Conservation (phyloP, 192 early-diverging fungal genomes). For the Coemansia sp. region DNA sequence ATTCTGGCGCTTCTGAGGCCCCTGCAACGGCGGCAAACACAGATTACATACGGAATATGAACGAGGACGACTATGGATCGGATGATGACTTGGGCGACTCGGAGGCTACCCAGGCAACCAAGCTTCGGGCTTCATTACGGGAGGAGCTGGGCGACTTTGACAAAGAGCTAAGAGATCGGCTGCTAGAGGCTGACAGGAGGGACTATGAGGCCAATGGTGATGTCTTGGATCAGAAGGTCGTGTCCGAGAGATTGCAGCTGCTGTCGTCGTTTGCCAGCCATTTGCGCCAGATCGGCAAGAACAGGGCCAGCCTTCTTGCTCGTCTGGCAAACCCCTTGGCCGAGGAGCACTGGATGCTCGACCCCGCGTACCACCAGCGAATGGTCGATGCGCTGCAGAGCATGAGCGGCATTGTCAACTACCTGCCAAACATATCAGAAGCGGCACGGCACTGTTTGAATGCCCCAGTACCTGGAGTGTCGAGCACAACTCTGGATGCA, state of each 20-base stretch:
- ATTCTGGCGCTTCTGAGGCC: background rate
- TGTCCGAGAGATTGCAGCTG: conserved; percentile 16
- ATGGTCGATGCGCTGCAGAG: conserved; percentile 34
- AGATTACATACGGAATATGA: conserved; percentile 15
- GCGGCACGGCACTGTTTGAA: conserved; percentile 29
- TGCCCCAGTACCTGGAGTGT: background rate
- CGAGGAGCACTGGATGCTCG: conserved; percentile 47
- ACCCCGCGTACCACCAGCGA: conserved; percentile 32
- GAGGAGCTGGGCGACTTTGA: conserved; percentile 9
- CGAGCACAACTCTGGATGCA: background rate
- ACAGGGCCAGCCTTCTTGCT: conserved; percentile 27
- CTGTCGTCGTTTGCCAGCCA: conserved; percentile 29
- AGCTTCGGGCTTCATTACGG: conserved; percentile 10
- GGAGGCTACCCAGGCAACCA: conserved; percentile 28
- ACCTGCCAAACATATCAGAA: conserved; percentile 23
- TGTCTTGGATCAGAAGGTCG: conserved; percentile 30
- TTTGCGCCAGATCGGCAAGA: conserved; percentile 27
- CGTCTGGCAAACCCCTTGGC: conserved; percentile 40
- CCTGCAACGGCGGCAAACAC: conserved; percentile 8
- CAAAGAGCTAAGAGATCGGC: conserved; percentile 2
- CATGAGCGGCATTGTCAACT: conserved; percentile 33
- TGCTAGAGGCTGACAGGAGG: conserved; percentile 21
- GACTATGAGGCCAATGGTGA: conserved; percentile 30
- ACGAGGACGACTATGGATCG: conserved; percentile 31
- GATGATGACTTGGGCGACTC: conserved; percentile 39